Evolutionary conservation across 768 basidiomycete species (phyloP), one percentile per base, ranked within the genome.

Genomic region (Boletellus ananas): DNA sequence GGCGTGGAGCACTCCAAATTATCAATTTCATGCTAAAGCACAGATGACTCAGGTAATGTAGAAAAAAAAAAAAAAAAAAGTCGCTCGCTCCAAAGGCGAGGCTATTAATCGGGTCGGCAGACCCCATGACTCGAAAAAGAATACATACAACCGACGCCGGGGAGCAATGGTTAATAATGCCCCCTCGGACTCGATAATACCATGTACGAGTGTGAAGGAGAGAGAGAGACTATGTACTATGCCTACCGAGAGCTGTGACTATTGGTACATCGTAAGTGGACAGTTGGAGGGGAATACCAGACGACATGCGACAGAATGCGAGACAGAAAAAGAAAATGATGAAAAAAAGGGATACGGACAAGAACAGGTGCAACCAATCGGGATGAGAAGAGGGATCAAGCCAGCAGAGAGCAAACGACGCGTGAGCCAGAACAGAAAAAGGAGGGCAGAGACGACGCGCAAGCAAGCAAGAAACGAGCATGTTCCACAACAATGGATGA

Each of bases 241-340:
- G 23, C 4, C 62, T 65, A 67, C 35, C 36, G 50, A 46, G 63
- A 31, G 23, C 23, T 2, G 25, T 56, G 47, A 67, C 67, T 67
- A 69, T 27, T 59, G 47, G 58, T 67, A 67, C 66, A 67, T 46
- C 56, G 61, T 69, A 69, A 63, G 55, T 69, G 58, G 55, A 67
- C 61, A 65, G 52, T 55, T 36, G 25, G 40, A 55, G 54, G 43
- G n/a, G 49, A 51, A 44, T 54, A 64, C 34, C 52, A 39, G 43
- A 54, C 50, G 51, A 64, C 55, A 62, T 51, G 51, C 51, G 59
- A 57, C 53, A 39, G 54, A 45, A 64, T 62, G 62, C 53, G 58
- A 55, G 52, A 16, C 8, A 39, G 48, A 51, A 34, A 45, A 38
- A 20, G 33, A 39, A 46, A 45, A 25, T 25, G 23, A 25, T 25